phyloP scores from a whole-genome alignment of 164 flowering plant genomes.

The Chimonanthus praecox region DNA sequence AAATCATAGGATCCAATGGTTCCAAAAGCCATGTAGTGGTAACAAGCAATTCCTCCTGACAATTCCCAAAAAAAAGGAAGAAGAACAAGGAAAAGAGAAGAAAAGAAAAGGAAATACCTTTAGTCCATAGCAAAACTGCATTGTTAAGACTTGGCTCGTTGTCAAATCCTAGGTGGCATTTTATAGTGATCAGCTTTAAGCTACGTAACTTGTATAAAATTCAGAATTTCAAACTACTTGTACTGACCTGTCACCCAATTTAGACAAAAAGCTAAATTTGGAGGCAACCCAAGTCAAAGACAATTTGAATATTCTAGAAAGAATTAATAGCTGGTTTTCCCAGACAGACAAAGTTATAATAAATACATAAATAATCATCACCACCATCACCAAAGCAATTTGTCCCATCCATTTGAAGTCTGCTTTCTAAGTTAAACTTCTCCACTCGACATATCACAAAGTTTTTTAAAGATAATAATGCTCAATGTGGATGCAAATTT shows the following conservation, averaged over 20 bases:
- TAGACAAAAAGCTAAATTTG: neutral
- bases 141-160: constrained; percentile 67
- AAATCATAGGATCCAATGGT: neutral
- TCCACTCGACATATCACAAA: too few relatives aligned
- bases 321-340: neutral
- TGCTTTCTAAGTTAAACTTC: too few relatives aligned
- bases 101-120: constrained; percentile 45
- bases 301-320: too few relatives aligned
- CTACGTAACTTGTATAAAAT: neutral
- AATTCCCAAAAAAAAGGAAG: neutral
- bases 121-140: constrained; percentile 65
- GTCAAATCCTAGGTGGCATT: constrained; percentile 65
- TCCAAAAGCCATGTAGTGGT: neutral
- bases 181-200: constrained; percentile 12
- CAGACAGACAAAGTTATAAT: too few relatives aligned
- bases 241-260: neutral
- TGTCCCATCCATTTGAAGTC: too few relatives aligned
- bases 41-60: neutral
- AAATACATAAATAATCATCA: too few relatives aligned
- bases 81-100: too few relatives aligned
- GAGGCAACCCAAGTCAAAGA: constrained; percentile 1
- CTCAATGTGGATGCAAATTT: neutral
- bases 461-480: neutral
- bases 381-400: neutral
- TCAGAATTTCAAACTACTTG: neutral